phyloP scores from a whole-genome alignment of 805 yeast genomes.

The Wickerhamiella shivajii region DNA sequence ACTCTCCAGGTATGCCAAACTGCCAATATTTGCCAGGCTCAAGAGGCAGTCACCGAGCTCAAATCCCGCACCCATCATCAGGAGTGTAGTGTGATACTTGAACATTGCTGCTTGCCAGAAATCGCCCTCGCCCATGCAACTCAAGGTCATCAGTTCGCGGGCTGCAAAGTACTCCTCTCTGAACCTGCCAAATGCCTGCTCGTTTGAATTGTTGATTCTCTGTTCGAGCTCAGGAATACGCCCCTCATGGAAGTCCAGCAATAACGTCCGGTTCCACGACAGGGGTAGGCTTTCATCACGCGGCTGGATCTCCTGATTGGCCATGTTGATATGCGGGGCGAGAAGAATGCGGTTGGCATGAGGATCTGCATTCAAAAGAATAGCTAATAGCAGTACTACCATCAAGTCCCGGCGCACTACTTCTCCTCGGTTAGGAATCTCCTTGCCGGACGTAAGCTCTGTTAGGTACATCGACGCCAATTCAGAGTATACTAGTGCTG shows the following conservation, averaged over 20 bases:
- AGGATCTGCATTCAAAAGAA: constrained; percentile 28
- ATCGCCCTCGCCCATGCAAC: constrained; percentile 57
- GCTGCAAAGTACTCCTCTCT: constrained; percentile 65
- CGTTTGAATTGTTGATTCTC: constrained; percentile 7
- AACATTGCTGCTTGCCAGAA: constrained; percentile 43
- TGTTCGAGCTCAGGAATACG: constrained; percentile 9
- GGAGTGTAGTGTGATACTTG: constrained; percentile 47
- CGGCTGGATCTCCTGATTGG: constrained; percentile 40
- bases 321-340: constrained; percentile 45
- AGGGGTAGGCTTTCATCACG: constrained; percentile 19
- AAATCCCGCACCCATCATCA: constrained; percentile 62
- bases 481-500: constrained; percentile 53
- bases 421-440: constrained; percentile 26
- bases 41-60: constrained; percentile 48
- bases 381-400: constrained; percentile 35
- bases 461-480: constrained; percentile 38
- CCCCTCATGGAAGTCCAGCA: constrained; percentile 13
- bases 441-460: constrained; percentile 34
- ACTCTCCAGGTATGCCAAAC: constrained; percentile 51
- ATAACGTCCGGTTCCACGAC: constrained; percentile 9
- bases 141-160: constrained; percentile 60
- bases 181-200: constrained; percentile 25
- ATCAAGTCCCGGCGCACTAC: constrained; percentile 45
- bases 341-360: constrained; percentile 41
- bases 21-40: constrained; percentile 56